Percentiles rank a stretch among this genome's conserved stretches.
phyloP scores from a whole-genome alignment of 108 stramenopile species.

The Fragilaria radians region DNA sequence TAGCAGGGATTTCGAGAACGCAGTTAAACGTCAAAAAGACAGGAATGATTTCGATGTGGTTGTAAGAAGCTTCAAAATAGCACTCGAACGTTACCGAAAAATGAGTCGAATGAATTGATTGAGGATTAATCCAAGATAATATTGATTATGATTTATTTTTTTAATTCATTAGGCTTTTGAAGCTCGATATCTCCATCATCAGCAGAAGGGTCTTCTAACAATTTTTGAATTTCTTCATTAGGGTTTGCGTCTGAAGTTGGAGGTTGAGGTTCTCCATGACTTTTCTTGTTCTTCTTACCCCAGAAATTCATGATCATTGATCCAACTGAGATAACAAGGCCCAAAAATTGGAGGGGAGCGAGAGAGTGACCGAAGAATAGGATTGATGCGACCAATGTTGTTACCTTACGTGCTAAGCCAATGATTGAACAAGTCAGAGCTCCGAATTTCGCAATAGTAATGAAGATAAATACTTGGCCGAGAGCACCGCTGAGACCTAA shows the following conservation, averaged over 20 bases:
- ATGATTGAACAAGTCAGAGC: conserved; percentile 70
- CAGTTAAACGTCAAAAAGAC: conserved; percentile 37
- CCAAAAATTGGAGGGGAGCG: conserved; percentile 70
- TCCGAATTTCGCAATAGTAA: conserved; percentile 97
- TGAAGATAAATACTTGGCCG: conserved; percentile 94
- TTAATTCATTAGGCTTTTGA: not conserved
- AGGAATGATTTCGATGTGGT: conserved; percentile 67
- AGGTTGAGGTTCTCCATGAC: conserved; percentile 29
- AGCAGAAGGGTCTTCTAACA: not conserved
- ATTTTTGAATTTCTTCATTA: not conserved
- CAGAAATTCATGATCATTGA: conserved; percentile 95
- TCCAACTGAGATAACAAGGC: conserved; percentile 71
- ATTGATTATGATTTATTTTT: not conserved
- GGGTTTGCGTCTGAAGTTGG: conserved; percentile 1
- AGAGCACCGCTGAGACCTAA: conserved; percentile 92
- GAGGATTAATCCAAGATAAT: not conserved
- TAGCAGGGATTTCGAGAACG: conserved; percentile 47
- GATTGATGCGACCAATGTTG: conserved; percentile 90
- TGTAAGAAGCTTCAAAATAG: conserved; percentile 53
- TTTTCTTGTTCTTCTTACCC: conserved; percentile 67
- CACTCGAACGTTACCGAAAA: conserved; percentile 59
- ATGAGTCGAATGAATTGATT: conserved; percentile 1
- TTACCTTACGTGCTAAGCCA: conserved; percentile 76
- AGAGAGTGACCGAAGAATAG: conserved; percentile 90
- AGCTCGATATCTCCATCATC: not conserved